Base-by-base conservation (phyloP, 1,284 basidiomycete species). In the Puccinia novopanici region DNA sequence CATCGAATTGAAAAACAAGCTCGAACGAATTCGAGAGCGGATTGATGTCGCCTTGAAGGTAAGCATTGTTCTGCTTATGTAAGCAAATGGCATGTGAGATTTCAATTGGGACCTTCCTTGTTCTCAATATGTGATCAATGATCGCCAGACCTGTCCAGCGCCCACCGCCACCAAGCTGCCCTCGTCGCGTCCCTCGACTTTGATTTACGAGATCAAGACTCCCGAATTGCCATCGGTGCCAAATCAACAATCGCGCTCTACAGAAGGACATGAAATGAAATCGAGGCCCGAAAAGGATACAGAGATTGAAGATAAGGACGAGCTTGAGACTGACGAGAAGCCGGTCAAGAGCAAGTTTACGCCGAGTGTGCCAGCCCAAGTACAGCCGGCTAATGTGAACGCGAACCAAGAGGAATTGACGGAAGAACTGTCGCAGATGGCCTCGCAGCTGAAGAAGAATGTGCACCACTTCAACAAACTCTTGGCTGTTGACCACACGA, bases 341-440 rank as follows among this genome's bases (percentile, higher is more conserved):
- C 34, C 8, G 34, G 34, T 12, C 34, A 55, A 3, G 50, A 72
- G 55, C 30, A 72, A 72, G 22, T 30, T 13, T 17, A 72, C 30
- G 52, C 5, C 37, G 34, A 55, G 19, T 40, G 50, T 22, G 34
- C 40, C 17, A 37, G 12, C 19, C 17, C 12, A 55, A 55, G 13
- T 50, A 9, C 8, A n/a, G 22, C 19, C 67, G 3, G 40, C 34
- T 15, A 55, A 37, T 40, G 3, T 55, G n/a, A n/a, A n/a, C n/a
- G n/a, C 70, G 52, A 72, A 72, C 27, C 92, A 93, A 40, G 89
- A 92, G 81, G 90, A 92, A 57, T 89, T 93, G 61, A 89, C 91
- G 0, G 88, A 88, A 5, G 91, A 93, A 84, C 89, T 93, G 24
- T 90, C 90, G 0, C 86, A 89, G 59, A 93, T 93, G 92, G 91